Conservation (phyloP, 495 filamentous ascomycete genomes). For the Talaromyces proteolyticus region DNA sequence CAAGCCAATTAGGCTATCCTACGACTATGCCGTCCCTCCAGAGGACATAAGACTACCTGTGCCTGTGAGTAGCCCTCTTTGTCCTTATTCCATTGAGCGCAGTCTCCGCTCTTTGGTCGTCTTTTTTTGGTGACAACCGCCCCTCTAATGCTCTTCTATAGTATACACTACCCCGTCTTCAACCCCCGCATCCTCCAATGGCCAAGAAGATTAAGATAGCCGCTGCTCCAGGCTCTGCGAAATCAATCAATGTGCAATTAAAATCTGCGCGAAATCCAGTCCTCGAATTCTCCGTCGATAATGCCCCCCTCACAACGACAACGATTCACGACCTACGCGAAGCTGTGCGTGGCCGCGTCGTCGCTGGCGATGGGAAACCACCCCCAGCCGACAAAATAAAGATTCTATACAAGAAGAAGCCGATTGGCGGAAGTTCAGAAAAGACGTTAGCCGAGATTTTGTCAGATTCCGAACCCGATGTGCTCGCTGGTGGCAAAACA, state of each 20-base stretch:
- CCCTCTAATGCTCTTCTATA: slow-evolving; percentile 13
- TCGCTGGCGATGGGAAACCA: slow-evolving; percentile 11
- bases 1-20: slow-evolving; percentile 66
- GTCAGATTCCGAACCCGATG: slow-evolving; percentile 43
- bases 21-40: slow-evolving; percentile 83
- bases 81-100: slow-evolving; percentile 7
- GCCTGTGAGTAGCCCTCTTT: slow-evolving; percentile 61
- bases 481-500: slow-evolving; percentile 31
- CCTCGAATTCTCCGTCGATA: slow-evolving; percentile 55
- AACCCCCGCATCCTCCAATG: slow-evolving; percentile 39
- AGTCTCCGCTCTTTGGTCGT: background rate
- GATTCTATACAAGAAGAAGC: slow-evolving; percentile 77
- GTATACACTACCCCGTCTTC: slow-evolving; percentile 42
- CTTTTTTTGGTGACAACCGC: background rate
- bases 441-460: slow-evolving; percentile 48
- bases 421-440: slow-evolving; percentile 59
- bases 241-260: slow-evolving; percentile 51
- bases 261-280: slow-evolving; percentile 71
- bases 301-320: slow-evolving; percentile 53
- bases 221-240: slow-evolving; percentile 41
- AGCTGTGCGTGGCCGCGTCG: slow-evolving; percentile 44
- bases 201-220: slow-evolving; percentile 39
- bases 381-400: slow-evolving; percentile 67
- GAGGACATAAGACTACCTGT: slow-evolving; percentile 61
- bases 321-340: slow-evolving; percentile 70